These are phyloP conservation scores for Perilla frutescens DNA, from an alignment of 257 asterid genomes.

Conservation along the genomic window DNA sequence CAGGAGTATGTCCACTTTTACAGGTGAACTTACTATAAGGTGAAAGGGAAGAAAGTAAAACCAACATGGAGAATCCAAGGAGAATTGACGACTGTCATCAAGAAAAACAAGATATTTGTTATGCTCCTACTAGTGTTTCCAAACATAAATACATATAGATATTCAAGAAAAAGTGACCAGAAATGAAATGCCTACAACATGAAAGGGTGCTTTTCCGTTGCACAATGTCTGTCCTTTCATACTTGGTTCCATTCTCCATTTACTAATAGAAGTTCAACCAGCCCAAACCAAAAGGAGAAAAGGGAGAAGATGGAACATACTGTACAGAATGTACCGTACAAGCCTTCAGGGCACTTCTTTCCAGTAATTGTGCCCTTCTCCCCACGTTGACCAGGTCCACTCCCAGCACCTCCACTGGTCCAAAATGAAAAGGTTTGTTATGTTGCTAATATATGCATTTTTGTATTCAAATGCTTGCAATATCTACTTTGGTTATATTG, in stretches of 20 bases:
- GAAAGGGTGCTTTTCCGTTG: slow-evolving; percentile 28
- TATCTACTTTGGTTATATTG: slow-evolving; percentile 9
- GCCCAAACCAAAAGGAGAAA: slow-evolving; percentile 35
- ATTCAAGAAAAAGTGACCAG: slow-evolving; percentile 19
- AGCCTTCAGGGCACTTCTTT: slow-evolving; percentile 91
- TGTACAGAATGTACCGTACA: slow-evolving; percentile 89
- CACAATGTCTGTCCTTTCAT: slow-evolving; percentile 23
- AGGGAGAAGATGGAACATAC: slow-evolving; percentile 58
- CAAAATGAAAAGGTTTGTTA: slow-evolving; percentile 35
- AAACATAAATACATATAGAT: slow-evolving; percentile 6
- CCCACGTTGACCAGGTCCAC: slow-evolving; percentile 75
- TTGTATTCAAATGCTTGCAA: slow-evolving; percentile 6
- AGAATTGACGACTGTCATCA: slow-evolving; percentile 7
- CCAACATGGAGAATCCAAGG: slow-evolving; percentile 18
- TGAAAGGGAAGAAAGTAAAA: slow-evolving; percentile 6
- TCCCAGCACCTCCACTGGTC: slow-evolving; percentile 86
- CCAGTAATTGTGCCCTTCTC: slow-evolving; percentile 91
- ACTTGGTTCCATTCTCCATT: slow-evolving; percentile 25
- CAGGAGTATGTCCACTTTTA: slow-evolving; percentile 10
- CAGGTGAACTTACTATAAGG: slow-evolving; percentile 22
- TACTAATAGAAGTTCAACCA: slow-evolving; percentile 28
- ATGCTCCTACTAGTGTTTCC: slow-evolving; percentile 22
- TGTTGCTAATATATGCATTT: slow-evolving; percentile 33
- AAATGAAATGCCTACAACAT: slow-evolving; percentile 11
- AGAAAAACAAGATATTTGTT: slow-evolving; percentile 18